Percentiles rank a stretch among this genome's conserved stretches.
Evolutionary conservation across 108 stramenopile genomes (phyloP).

Genomic region (Schizochytrium sp.): DNA sequence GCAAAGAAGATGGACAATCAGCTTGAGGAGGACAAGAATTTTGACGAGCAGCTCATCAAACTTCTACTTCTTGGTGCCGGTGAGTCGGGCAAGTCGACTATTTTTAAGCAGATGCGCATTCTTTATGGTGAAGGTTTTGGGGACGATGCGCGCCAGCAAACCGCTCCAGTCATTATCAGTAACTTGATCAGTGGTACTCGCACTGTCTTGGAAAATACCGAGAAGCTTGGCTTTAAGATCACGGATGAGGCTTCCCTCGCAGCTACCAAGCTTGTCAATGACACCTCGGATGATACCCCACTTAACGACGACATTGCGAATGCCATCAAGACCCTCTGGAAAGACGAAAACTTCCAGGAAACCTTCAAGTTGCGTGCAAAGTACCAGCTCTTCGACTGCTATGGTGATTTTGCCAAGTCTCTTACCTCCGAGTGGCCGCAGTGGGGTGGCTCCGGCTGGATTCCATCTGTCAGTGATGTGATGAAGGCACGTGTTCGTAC

Average conservation of each 20-base stretch:
- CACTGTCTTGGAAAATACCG: constrained; percentile 53
- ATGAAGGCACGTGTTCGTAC: constrained; percentile 94
- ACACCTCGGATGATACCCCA: constrained; percentile 29
- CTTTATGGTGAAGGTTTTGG: constrained; percentile 67
- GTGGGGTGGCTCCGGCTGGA: constrained; percentile 83
- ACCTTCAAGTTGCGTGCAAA: constrained; percentile 57
- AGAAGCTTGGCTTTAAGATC: constrained; percentile 37
- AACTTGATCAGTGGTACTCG: constrained; percentile 56
- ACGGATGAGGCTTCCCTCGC: neutral
- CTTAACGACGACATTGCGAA: constrained; percentile 65
- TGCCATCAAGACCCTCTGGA: constrained; percentile 71
- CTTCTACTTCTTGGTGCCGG: constrained; percentile 67
- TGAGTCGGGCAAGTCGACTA: constrained; percentile 71
- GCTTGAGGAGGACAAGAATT: constrained; percentile 43
- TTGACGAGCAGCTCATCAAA: constrained; percentile 41
- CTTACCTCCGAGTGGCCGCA: constrained; percentile 61
- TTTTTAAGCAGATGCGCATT: constrained; percentile 75
- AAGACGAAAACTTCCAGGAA: constrained; percentile 67
- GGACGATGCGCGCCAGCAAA: constrained; percentile 63
- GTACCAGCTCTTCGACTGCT: constrained; percentile 63
- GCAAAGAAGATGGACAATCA: constrained; percentile 57
- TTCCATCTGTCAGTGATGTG: constrained; percentile 91
- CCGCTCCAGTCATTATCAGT: constrained; percentile 31
- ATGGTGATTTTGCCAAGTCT: constrained; percentile 53
- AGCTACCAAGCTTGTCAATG: neutral